phyloP scores from a whole-genome alignment of 2,329 filamentous ascomycete genomes.

The Didymella arachidicola region DNA sequence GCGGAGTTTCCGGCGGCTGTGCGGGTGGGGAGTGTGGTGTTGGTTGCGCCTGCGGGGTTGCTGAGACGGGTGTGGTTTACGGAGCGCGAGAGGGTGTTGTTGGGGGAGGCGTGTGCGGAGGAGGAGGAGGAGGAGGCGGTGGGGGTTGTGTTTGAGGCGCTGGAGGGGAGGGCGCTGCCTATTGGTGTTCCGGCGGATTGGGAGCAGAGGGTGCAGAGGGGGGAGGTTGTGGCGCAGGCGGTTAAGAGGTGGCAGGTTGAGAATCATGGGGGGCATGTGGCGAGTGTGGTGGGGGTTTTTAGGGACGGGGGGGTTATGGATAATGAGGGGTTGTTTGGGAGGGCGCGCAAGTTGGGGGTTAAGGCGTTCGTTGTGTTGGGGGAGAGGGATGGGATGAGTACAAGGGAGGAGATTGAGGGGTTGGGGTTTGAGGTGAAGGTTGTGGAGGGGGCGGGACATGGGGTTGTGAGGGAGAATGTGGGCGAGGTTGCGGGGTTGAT shows the following conservation, averaged over 20 bases:
- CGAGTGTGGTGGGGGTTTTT: constrained; percentile 57
- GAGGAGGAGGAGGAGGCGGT: constrained; percentile 43
- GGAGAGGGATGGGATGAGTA: constrained; percentile 49
- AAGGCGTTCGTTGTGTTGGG: constrained; percentile 48
- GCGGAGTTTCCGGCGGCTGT: too few species aligned
- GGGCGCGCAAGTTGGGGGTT: constrained; percentile 37
- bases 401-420: constrained; percentile 39
- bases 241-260: constrained; percentile 59
- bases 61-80: neutral
- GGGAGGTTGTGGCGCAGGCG: constrained; percentile 59
- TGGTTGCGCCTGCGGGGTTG: constrained; percentile 61
- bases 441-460: constrained; percentile 52
- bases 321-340: constrained; percentile 43
- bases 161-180: constrained; percentile 55
- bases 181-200: constrained; percentile 54
- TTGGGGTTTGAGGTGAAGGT: constrained; percentile 52
- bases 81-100: neutral
- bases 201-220: constrained; percentile 52
- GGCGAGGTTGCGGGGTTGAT: constrained; percentile 50
- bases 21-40: neutral
- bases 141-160: constrained; percentile 50
- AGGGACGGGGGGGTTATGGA: constrained; percentile 57
- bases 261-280: constrained; percentile 56
- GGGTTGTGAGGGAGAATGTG: constrained; percentile 50
- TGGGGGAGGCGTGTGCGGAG: neutral